phyloP scores from a whole-genome alignment of 106 monocot species.

The Acorus calamus region DNA sequence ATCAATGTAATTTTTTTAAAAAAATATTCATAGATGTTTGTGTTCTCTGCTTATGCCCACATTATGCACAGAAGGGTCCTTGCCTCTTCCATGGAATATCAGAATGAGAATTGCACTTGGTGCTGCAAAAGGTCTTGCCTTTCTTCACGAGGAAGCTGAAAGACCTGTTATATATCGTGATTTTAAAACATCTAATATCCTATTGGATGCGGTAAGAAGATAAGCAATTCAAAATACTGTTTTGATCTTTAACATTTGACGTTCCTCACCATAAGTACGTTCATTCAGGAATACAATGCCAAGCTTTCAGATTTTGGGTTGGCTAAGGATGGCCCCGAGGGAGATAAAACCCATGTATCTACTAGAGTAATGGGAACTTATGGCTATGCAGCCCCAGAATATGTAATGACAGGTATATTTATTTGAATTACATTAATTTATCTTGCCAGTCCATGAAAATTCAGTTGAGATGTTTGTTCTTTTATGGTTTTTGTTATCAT shows the following conservation, averaged over 20 bases:
- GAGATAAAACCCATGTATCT: constrained; percentile 73
- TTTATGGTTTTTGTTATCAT: too few relatives aligned
- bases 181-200: constrained; percentile 62
- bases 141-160: constrained; percentile 66
- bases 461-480: too few relatives aligned
- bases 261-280: neutral
- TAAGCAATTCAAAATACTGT: neutral
- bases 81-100: constrained; percentile 49
- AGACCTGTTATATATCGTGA: constrained; percentile 66
- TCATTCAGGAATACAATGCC: constrained; percentile 64
- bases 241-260: neutral
- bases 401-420: constrained; percentile 63
- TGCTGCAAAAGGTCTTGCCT: constrained; percentile 56
- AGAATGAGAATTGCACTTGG: constrained; percentile 60
- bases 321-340: constrained; percentile 73
- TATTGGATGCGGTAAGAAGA: constrained; percentile 41
- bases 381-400: constrained; percentile 83
- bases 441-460: neutral
- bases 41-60: constrained; percentile 2
- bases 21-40: neutral
- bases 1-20: neutral
- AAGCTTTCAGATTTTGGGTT: constrained; percentile 85
- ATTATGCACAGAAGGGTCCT: constrained; percentile 32
- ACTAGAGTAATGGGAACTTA: constrained; percentile 80
- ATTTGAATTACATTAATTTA: neutral